phyloP scores from a whole-genome alignment of 768 basidiomycete genomes.

The Tylopilus subfusipes region DNA sequence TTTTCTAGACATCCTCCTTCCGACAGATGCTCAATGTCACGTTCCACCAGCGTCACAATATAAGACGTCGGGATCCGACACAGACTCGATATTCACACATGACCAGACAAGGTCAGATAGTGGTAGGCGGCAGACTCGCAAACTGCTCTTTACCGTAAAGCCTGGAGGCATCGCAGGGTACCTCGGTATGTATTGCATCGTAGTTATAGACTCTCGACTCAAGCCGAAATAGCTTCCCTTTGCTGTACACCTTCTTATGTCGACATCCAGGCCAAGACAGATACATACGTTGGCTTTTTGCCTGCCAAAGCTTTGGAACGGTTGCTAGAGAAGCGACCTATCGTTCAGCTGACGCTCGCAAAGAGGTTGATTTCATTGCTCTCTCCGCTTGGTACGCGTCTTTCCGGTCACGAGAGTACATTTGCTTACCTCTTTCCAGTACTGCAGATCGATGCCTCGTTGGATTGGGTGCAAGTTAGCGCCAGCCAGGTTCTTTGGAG shows the following conservation, averaged over 20 bases:
- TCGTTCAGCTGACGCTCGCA: constrained; percentile 91
- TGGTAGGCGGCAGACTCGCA: constrained; percentile 42
- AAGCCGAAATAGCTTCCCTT: constrained; percentile 60
- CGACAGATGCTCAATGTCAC: constrained; percentile 28
- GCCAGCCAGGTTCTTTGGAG: constrained; percentile 96
- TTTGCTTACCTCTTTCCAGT: constrained; percentile 45
- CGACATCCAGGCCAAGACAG: constrained; percentile 95
- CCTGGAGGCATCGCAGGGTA: constrained; percentile 98
- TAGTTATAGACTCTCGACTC: neutral
- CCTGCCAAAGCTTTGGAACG: constrained; percentile 85
- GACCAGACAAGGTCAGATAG: constrained; percentile 28
- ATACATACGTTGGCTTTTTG: constrained; percentile 96
- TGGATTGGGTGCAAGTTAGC: constrained; percentile 98
- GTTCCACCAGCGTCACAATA: constrained; percentile 11
- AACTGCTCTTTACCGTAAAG: constrained; percentile 89
- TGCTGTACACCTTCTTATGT: constrained; percentile 93
- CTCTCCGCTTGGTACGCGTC: constrained; percentile 75
- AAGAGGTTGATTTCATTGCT: constrained; percentile 94
- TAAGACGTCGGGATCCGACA: constrained; percentile 25
- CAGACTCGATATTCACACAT: constrained; percentile 38
- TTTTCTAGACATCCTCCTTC: constrained; percentile 87
- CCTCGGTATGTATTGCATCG: constrained; percentile 53
- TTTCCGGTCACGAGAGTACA: neutral
- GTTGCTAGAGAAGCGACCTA: constrained; percentile 89
- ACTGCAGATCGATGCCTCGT: constrained; percentile 90